Evolutionary conservation across 1,284 basidiomycete species (phyloP).

Genomic region (Melampsora americana): DNA sequence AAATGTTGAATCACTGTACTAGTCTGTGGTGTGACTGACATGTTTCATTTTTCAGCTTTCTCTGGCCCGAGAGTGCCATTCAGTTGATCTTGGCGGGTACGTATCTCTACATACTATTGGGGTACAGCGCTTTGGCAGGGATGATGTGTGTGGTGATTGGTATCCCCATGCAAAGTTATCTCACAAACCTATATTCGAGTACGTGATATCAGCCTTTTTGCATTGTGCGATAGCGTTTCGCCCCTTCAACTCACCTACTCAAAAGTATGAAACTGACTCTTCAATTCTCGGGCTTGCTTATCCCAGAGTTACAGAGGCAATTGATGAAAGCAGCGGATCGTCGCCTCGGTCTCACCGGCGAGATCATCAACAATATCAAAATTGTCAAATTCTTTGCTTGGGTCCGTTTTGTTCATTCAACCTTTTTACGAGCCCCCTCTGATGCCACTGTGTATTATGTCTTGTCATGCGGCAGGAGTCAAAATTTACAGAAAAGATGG

Average conservation of each 20-base stretch:
- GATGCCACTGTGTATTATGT: conserved; percentile 47
- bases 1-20: conserved; percentile 27
- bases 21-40: conserved; percentile 51
- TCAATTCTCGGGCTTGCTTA: conserved; percentile 47
- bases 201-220: neutral
- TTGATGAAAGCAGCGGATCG: conserved; percentile 59
- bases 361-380: conserved; percentile 60
- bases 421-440: conserved; percentile 51
- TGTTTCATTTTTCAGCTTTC: conserved; percentile 20
- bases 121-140: conserved; percentile 32
- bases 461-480: conserved; percentile 55
- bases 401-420: conserved; percentile 15
- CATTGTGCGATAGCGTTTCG: neutral
- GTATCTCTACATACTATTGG: conserved; percentile 35
- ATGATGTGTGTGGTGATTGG: conserved; percentile 31
- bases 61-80: conserved; percentile 40
- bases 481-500: conserved; percentile 57
- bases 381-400: conserved; percentile 53
- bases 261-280: neutral
- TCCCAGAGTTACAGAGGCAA: conserved; percentile 55
- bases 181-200: conserved; percentile 35
- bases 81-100: conserved; percentile 30
- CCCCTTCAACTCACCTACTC: neutral
- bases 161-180: conserved; percentile 35
- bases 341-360: conserved; percentile 59